A percentile compares a stretch with the other conserved stretches of the same genome.
phyloP scores from a whole-genome alignment of 495 filamentous ascomycete genomes.

The Penicillium nucicola region DNA sequence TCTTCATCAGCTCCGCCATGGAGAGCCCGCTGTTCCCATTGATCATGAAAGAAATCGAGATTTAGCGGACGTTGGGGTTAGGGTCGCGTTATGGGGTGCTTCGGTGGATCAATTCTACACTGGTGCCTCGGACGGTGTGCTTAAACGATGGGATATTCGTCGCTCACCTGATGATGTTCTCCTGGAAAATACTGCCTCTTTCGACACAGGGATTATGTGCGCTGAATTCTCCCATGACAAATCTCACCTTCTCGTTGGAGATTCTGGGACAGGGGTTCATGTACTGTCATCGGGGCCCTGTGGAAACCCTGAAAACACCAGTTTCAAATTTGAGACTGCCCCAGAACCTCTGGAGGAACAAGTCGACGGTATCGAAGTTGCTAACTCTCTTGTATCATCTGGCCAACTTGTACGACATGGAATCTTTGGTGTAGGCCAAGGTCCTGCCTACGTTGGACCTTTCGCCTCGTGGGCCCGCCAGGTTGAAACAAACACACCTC shows the following conservation, averaged over 20 bases:
- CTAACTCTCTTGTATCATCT: slow-evolving; percentile 27
- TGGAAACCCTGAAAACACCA: slow-evolving; percentile 11
- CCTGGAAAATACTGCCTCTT: slow-evolving; percentile 54
- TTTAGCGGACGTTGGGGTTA: slow-evolving; percentile 73
- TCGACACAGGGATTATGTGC: slow-evolving; percentile 50
- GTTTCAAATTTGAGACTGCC: slow-evolving; percentile 23
- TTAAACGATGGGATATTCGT: slow-evolving; percentile 82
- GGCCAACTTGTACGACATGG: slow-evolving; percentile 40
- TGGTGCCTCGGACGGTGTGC: slow-evolving; percentile 82
- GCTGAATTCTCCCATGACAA: slow-evolving; percentile 74
- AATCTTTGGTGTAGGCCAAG: slow-evolving; percentile 44
- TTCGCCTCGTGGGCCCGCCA: slow-evolving; percentile 42
- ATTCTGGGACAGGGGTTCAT: slow-evolving; percentile 70
- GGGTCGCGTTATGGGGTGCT: slow-evolving; percentile 75
- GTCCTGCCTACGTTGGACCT: slow-evolving; percentile 42
- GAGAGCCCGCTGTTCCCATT: slow-evolving; percentile 60
- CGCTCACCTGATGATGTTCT: slow-evolving; percentile 56
- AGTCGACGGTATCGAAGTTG: slow-evolving; percentile 22
- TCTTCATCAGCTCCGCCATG: slow-evolving; percentile 70
- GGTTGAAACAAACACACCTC: slow-evolving; percentile 10
- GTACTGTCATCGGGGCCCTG: slow-evolving; percentile 52
- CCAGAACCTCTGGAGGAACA: slow-evolving; percentile 10
- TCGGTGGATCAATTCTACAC: slow-evolving; percentile 72
- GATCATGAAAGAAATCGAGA: slow-evolving; percentile 56
- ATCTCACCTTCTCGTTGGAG: slow-evolving; percentile 69